These are phyloP conservation scores for Emericellopsis cladophorae DNA, from an alignment of 2,329 filamentous ascomycete genomes.

Conservation along the genomic window DNA sequence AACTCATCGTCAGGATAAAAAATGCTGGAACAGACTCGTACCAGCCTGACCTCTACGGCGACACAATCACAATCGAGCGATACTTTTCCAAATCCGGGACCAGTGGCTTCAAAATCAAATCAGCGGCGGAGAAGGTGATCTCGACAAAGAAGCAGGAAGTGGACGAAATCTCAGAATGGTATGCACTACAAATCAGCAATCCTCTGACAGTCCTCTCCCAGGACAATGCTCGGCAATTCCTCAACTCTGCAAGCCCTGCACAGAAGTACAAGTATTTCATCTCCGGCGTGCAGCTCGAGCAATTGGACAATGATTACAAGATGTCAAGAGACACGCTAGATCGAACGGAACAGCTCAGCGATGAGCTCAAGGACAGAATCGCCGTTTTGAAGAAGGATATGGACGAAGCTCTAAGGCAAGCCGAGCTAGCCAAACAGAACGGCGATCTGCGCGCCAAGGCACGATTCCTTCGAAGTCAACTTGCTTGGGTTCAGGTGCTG, in stretches of 20 bases:
- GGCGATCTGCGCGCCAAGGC: conserved; percentile 50
- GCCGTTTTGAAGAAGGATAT: conserved; percentile 23
- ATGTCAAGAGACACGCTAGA: conserved; percentile 71
- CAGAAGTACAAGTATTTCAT: conserved; percentile 97
- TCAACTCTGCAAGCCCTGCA: conserved; percentile 68
- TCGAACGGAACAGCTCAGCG: conserved; percentile 31
- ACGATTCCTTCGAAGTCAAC: conserved; percentile 47
- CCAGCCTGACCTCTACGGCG: conserved; percentile 68
- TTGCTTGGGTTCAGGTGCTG: conserved; percentile 80
- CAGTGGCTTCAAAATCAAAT: conserved; percentile 82
- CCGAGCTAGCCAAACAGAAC: conserved; percentile 54
- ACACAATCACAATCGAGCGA: conserved; percentile 81
- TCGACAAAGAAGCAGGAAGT: conserved; percentile 79
- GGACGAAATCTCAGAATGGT: conserved; percentile 88
- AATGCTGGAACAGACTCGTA: conserved; percentile 81
- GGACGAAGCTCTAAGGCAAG: conserved; percentile 50
- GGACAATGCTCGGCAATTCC: conserved; percentile 85
- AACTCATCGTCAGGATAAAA: conserved; percentile 75
- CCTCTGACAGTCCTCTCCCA: conserved; percentile 93
- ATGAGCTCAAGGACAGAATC: conserved; percentile 21
- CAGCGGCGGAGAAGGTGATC: conserved; percentile 52
- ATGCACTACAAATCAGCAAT: conserved; percentile 88
- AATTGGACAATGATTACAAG: conserved; percentile 82
- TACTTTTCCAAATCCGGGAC: conserved; percentile 65
- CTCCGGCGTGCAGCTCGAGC: conserved; percentile 85